phyloP scores from a whole-genome alignment of 1,284 basidiomycete species.

The Malassezia psittaci region DNA sequence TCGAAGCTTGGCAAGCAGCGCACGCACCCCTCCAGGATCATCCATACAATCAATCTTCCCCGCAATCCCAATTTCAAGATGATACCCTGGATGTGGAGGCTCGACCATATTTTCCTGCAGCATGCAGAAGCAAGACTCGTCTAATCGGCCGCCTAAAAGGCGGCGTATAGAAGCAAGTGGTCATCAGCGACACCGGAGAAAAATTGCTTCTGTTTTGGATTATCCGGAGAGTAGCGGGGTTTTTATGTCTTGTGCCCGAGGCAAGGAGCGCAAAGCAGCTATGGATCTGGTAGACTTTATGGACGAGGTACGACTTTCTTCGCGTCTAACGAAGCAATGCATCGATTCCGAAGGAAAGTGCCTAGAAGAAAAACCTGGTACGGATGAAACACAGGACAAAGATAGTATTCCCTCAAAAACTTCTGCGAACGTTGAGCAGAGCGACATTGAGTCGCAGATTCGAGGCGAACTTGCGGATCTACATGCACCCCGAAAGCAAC shows the following conservation, averaged over 20 bases:
- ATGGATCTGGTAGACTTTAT: conserved; percentile 33
- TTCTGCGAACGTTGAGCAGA: neutral
- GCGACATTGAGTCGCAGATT: conserved; percentile 40
- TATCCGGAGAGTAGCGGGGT: conserved; percentile 20
- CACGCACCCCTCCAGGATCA: conserved; percentile 15
- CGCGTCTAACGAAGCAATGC: conserved; percentile 6
- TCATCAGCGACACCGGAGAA: conserved; percentile 14
- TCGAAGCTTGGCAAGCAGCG: conserved; percentile 14
- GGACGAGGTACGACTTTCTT: conserved; percentile 25
- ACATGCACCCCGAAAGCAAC: neutral
- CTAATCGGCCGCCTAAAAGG: neutral
- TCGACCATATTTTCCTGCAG: neutral
- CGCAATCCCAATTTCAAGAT: neutral
- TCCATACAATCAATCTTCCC: neutral
- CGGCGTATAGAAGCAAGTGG: neutral
- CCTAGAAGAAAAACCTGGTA: too few species aligned
- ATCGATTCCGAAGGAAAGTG: neutral
- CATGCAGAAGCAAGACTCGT: neutral
- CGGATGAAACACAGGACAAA: too few species aligned
- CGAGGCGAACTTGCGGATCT: conserved; percentile 29
- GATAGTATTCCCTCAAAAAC: too few species aligned
- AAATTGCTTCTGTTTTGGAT: neutral
- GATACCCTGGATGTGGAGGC: neutral
- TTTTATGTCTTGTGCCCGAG: conserved; percentile 32
- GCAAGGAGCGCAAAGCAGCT: conserved; percentile 39